Base-by-base conservation (phyloP, 495 filamentous ascomycete genomes). In the Lasiosphaeriaceae sp. region DNA sequence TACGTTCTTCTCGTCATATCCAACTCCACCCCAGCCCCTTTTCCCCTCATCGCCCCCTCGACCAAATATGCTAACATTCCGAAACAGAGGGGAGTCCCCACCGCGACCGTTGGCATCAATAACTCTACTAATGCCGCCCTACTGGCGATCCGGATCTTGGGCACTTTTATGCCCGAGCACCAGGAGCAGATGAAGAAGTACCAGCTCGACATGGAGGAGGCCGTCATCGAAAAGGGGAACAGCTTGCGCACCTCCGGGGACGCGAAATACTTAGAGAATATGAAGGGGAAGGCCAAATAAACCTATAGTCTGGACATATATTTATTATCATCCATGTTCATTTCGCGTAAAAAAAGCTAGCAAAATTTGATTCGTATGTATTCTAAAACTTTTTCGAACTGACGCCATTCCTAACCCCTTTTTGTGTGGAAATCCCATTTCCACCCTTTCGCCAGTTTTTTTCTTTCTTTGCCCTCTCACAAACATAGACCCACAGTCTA, bases 81-180 rank as follows among this genome's bases (percentile, higher is more conserved):
- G 21, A 21, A 19, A 47, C 53, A 78, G 71, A 74, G 74, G 76
- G 88, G 89, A 20, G 86, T 92, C 50, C 92, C 92, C 34, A 88
- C 91, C 51, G 90, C 90, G 20, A 93, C 90, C 3, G 89, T 97
- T 12, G 90, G 87, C 12, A 95, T 97, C 72, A 92, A 96, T 72
- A 97, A 98, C 74, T 87, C 85, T 54, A 88, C 88, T 50, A 97
- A 97, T 72, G 95, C 92, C 2, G 95, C 90, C 31, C 80, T 97
- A 52, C 72, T 96, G 22, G 94, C 94, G n/a, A 82, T 87, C 23
- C 78, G 93, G 43, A 95, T 97, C 23, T 68, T 98, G 3, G 92
- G 91, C 19, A 70, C 81, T 20, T 82, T 80, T 52, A 83, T 92
- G 62, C 77, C 77, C 8, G 69, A 68, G 26, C 77, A 82, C 53